Evolutionary conservation across 139 green algal genomes (phyloP).

Genomic region (Nannochloris sp.): DNA sequence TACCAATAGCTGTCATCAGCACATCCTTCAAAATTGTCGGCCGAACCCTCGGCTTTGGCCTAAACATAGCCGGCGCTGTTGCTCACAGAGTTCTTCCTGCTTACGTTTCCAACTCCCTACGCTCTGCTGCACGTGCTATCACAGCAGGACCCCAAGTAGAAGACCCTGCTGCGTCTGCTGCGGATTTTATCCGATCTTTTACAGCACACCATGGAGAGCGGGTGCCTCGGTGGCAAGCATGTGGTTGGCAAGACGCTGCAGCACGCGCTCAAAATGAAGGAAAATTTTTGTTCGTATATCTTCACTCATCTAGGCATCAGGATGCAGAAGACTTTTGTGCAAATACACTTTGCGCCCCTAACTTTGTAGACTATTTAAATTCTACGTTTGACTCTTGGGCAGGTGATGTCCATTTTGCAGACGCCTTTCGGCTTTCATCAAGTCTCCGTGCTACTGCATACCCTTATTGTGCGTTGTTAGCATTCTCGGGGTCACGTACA

Average conservation of each 20-base stretch:
- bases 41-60: slow-evolving; percentile 22
- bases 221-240: slow-evolving; percentile 33
- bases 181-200: slow-evolving; percentile 17
- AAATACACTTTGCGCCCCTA: slow-evolving; percentile 43
- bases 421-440: slow-evolving; percentile 51
- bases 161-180: neutral
- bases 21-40: slow-evolving; percentile 19
- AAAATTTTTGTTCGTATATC: slow-evolving; percentile 74
- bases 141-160: slow-evolving; percentile 14
- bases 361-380: slow-evolving; percentile 52
- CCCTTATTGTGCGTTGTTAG: slow-evolving; percentile 58
- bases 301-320: slow-evolving; percentile 66
- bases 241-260: slow-evolving; percentile 43
- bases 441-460: slow-evolving; percentile 49
- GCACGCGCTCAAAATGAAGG: slow-evolving; percentile 46
- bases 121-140: neutral
- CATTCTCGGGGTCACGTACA: slow-evolving; percentile 40
- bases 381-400: slow-evolving; percentile 57
- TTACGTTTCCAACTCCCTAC: slow-evolving; percentile 2
- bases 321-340: slow-evolving; percentile 54
- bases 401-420: slow-evolving; percentile 46
- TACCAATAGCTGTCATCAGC: slow-evolving; percentile 15
- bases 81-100: slow-evolving; percentile 40
- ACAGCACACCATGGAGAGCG: slow-evolving; percentile 23
- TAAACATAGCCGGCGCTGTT: slow-evolving; percentile 18